Evolutionary conservation across 2,329 filamentous ascomycete genomes (phyloP).

Genomic region (Fusarium sororula): DNA sequence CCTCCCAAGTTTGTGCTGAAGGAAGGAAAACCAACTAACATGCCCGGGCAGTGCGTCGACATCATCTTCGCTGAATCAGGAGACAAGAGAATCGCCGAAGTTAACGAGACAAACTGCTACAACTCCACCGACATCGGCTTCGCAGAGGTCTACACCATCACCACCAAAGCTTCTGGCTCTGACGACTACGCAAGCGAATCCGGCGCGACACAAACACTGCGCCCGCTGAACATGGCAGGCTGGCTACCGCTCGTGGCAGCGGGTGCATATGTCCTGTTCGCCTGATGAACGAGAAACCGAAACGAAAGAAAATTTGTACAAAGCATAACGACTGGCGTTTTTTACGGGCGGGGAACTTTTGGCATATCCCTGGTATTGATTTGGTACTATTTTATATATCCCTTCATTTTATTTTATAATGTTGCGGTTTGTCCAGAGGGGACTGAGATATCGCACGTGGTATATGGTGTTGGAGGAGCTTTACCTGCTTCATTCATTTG

Average conservation of each 20-base stretch:
- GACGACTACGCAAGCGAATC: slow-evolving; percentile 45
- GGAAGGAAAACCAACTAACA: neutral
- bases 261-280: slow-evolving; percentile 52
- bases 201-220: slow-evolving; percentile 36
- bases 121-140: slow-evolving; percentile 84
- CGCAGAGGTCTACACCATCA: slow-evolving; percentile 78
- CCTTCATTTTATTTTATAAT: neutral
- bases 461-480: slow-evolving; percentile 39
- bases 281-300: neutral
- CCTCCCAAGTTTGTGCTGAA: neutral
- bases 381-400: neutral
- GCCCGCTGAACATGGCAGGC: slow-evolving; percentile 46
- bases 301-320: slow-evolving; percentile 31
- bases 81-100: slow-evolving; percentile 71
- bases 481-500: slow-evolving; percentile 9
- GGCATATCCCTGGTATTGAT: slow-evolving; percentile 30
- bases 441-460: slow-evolving; percentile 18
- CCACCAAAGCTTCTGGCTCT: slow-evolving; percentile 54
- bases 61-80: slow-evolving; percentile 87
- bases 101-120: slow-evolving; percentile 87
- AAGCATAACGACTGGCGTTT: slow-evolving; percentile 42
- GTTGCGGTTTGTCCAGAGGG: neutral
- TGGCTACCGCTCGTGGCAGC: slow-evolving; percentile 54
- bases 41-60: slow-evolving; percentile 78
- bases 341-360: slow-evolving; percentile 2